phyloP scores from a whole-genome alignment of 805 yeast species.

The Ogataea pini region DNA sequence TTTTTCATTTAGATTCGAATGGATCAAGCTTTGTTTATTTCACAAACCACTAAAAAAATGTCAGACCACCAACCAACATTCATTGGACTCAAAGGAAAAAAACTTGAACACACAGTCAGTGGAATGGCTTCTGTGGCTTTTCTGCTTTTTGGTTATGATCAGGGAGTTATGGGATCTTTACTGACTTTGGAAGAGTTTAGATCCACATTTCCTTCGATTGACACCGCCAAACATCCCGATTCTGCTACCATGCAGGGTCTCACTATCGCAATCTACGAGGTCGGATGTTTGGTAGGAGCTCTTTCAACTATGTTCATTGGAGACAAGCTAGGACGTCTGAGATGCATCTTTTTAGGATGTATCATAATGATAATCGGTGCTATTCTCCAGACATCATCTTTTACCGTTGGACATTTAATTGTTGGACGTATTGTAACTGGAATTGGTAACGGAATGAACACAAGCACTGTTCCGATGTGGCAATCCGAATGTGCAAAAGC shows the following conservation, averaged over 20 bases:
- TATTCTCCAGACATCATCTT: slow-evolving; percentile 23
- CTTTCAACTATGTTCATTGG: slow-evolving; percentile 41
- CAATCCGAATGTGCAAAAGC: slow-evolving; percentile 37
- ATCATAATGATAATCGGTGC: slow-evolving; percentile 35
- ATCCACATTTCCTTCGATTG: slow-evolving; percentile 24
- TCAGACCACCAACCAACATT: slow-evolving; percentile 6
- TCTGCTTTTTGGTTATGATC: slow-evolving; percentile 50
- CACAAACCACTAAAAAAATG: too few species aligned
- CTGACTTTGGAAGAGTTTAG: slow-evolving; percentile 25
- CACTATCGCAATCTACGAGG: slow-evolving; percentile 48
- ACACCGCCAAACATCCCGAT: slow-evolving; percentile 17
- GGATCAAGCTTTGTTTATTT: too few species aligned
- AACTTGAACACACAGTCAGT: slow-evolving; percentile 17
- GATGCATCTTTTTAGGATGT: slow-evolving; percentile 38
- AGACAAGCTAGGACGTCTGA: slow-evolving; percentile 43
- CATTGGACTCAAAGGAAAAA: slow-evolving; percentile 21
- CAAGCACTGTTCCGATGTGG: slow-evolving; percentile 37
- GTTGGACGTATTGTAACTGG: slow-evolving; percentile 37
- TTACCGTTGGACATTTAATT: slow-evolving; percentile 24
- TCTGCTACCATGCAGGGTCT: slow-evolving; percentile 48
- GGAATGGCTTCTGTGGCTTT: slow-evolving; percentile 34
- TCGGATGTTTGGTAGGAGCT: slow-evolving; percentile 48
- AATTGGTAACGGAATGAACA: slow-evolving; percentile 36
- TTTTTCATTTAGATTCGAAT: too few species aligned
- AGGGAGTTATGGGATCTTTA: slow-evolving; percentile 47